Conservation (phyloP, 176 grass and related monocot genomes). For the Oryza rufipogon region DNA sequence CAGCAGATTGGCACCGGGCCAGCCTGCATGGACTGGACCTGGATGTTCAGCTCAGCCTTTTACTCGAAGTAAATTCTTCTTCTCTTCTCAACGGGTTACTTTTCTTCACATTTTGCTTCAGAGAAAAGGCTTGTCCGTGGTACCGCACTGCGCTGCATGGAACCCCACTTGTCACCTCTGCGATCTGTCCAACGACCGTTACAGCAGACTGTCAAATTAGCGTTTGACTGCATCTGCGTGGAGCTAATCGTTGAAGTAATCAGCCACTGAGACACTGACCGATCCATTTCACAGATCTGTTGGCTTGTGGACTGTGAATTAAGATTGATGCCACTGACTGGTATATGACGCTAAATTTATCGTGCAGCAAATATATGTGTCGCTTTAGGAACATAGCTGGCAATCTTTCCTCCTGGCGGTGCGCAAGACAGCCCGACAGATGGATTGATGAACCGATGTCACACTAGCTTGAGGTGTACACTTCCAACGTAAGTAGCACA, state of each 20-base stretch:
- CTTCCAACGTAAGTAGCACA: not conserved
- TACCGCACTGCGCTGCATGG: not conserved
- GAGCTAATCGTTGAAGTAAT: not conserved
- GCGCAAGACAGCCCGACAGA: slow-evolving; percentile 22
- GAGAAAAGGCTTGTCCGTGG: not conserved
- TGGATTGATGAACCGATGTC: slow-evolving; percentile 26
- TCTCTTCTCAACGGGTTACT: not conserved
- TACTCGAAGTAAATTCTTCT: not conserved
- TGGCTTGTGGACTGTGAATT: not conserved
- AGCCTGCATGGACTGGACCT: not conserved
- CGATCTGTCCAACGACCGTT: not conserved
- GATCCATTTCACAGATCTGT: not conserved
- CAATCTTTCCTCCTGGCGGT: not conserved
- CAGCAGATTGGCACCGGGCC: not conserved
- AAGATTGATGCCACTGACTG: not conserved
- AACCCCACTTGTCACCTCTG: not conserved
- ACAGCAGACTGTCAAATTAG: not conserved
- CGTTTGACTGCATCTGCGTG: not conserved
- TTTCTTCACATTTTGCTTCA: too few species aligned
- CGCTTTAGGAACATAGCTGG: not conserved
- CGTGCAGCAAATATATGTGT: not conserved
- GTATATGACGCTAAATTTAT: not conserved
- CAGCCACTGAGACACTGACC: not conserved
- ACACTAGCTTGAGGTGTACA: not conserved
- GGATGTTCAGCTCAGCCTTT: not conserved